These are phyloP conservation scores for Rhizopus arrhizus DNA, from an alignment of 371 early-diverging fungal genomes.

Conservation along the genomic window DNA sequence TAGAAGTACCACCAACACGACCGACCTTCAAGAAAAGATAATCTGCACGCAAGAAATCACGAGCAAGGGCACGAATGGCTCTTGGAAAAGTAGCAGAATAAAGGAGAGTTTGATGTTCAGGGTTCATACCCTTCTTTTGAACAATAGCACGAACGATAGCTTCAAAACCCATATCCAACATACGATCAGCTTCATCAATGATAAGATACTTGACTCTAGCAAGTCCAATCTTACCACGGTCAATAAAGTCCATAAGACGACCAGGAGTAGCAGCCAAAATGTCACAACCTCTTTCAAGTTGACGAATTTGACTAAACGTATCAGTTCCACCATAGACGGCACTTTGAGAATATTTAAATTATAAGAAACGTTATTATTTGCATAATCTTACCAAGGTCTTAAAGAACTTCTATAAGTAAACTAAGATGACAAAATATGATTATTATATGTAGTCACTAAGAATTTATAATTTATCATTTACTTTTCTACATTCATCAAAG, in stretches of 20 bases:
- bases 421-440: conserved; percentile 14
- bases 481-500: conserved; percentile 50
- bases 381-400: conserved; percentile 46
- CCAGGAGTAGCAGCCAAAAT: conserved; percentile 99
- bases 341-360: conserved; percentile 31
- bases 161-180: conserved; percentile 99
- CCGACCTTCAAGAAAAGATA: conserved; percentile 53
- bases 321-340: conserved; percentile 94
- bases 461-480: conserved; percentile 16
- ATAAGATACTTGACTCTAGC: conserved; percentile 89
- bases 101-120: conserved; percentile 93
- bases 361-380: background rate
- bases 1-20: conserved; percentile 61
- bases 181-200: conserved; percentile 97
- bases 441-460: background rate
- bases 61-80: conserved; percentile 87
- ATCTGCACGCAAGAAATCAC: conserved; percentile 83
- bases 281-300: conserved; percentile 87
- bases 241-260: conserved; percentile 92
- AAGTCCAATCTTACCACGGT: conserved; percentile 78
- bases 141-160: conserved; percentile 92
- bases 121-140: conserved; percentile 78
- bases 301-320: conserved; percentile 78
- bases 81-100: conserved; percentile 99
- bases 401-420: conserved; percentile 51